Base-by-base conservation (phyloP, 352 stramenopile genomes). In the Globisporangium paroecandrum region DNA sequence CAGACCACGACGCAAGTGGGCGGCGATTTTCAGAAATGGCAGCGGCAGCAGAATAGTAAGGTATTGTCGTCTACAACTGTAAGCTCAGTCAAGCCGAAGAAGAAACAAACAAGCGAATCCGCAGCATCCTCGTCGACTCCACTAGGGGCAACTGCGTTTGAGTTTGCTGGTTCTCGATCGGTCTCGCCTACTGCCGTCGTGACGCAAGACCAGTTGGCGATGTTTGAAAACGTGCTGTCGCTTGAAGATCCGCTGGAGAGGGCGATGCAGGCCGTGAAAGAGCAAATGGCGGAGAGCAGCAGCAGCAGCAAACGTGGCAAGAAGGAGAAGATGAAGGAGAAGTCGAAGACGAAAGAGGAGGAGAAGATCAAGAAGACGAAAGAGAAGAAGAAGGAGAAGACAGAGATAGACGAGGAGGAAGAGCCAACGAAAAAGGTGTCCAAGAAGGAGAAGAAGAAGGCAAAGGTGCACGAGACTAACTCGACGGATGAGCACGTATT, bases 241-340 rank as follows among this genome's bases (percentile, higher is more conserved):
- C 9, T 55, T 29, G 68, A 73, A 47, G 67, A 84, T 41, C 68
- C 71, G 34, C 55, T 85, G 15, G 77, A 83, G 38, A 72, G 73
- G 46, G 74, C 73, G 18, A 62, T 86, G 36, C 60, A 69, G 10
- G 76, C 65, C n/a, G 68, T 82, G 34, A 58, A 72, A 47, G 79
- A 77, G 53, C 72, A 78, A 36, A 70, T 77, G n/a, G 29, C 36
- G 29, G 63, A 9, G 9, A 65, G 29, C 15, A 53, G 34, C 15
- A 58, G 24, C 4, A 8, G 64, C 63, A 69, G 46, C 58, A 43
- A 43, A 43, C 61, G 18, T 1, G 69, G 53, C 20, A 67, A 68
- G 46, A 71, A 74, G 47, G 29, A 49, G 20, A 25, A 53, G 38
- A 54, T 49, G 8, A 18, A 41, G 46, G 58, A 43, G 8, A 47